Evolutionary conservation across 78 protist genomes (phyloP).

Genomic region (Cyanophora paradoxa): DNA sequence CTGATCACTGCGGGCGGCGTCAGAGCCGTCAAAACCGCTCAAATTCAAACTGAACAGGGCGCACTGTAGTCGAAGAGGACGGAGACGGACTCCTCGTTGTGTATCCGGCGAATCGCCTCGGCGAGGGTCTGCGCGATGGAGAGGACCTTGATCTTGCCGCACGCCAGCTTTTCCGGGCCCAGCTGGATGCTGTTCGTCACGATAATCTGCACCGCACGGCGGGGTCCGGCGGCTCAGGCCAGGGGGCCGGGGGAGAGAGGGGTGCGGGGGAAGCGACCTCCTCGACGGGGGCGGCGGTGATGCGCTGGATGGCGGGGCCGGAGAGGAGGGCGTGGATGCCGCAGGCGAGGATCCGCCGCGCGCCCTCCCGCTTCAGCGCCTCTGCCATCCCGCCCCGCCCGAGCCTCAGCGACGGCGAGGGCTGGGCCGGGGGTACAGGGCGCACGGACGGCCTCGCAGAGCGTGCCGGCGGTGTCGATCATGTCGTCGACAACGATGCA

Average conservation of each 20-base stretch:
- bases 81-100: slow-evolving; percentile 34
- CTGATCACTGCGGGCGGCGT: too few relatives aligned
- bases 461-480: slow-evolving; percentile 56
- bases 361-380: too few relatives aligned
- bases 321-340: slow-evolving; percentile 55
- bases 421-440: too few relatives aligned
- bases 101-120: slow-evolving; percentile 43
- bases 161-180: slow-evolving; percentile 32
- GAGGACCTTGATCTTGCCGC: slow-evolving; percentile 27
- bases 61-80: slow-evolving; percentile 9
- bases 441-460: too few relatives aligned
- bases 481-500: slow-evolving; percentile 59
- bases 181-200: slow-evolving; percentile 72
- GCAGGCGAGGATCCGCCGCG: slow-evolving; percentile 9
- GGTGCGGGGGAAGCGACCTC: too few relatives aligned
- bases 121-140: slow-evolving; percentile 40
- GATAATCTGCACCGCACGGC: too few relatives aligned
- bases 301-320: slow-evolving; percentile 57
- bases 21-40: too few relatives aligned
- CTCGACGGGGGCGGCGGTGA: slow-evolving; percentile 38
- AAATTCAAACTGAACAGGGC: too few relatives aligned
- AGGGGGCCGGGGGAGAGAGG: too few relatives aligned
- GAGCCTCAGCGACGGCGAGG: too few relatives aligned
- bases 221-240: too few relatives aligned
- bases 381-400: too few relatives aligned